Base-by-base conservation (phyloP, 176 grass and related monocot genomes). In the Cocos nucifera region DNA sequence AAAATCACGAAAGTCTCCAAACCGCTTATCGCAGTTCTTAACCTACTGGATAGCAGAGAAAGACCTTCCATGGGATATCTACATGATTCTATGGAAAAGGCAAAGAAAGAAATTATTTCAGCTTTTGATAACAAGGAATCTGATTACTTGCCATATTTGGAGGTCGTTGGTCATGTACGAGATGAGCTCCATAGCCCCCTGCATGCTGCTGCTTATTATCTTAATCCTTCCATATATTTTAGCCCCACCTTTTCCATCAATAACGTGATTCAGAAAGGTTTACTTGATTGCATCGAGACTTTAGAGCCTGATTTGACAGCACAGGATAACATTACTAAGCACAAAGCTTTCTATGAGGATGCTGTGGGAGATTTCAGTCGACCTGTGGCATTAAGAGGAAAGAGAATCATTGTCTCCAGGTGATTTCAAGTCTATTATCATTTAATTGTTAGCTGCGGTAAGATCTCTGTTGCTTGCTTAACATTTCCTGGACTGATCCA, bases 51-150 rank as follows among this genome's bases (percentile, higher is more conserved):
- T 32, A 68, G 52, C 1, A 72, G 70, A 65, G 67, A 80, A 32
- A 77, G 58, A 59, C 62, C 77, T 26, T 80, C 67, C 29, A 80
- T 80, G 51, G 82, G 77, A 56, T 80, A 73, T 56, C 39, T 85
- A 53, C 80, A 56, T 17, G 76, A 69, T 35, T 49, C 77, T 19
- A 71, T 76, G 30, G 57, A 80, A 49, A 75, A 61, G 44, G 77
- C 56, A 67, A 85, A 80, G 57, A 50, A 72, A 62, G 72, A 65
- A 28, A 80, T 85, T 32, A 64, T 64, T 15, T 29, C 56, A 15
- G 72, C 58, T 52, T 79, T 85, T 71, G 67, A 63, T 18, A 67
- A 80, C 26, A 75, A 77, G 6, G 61, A 69, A 25, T 77, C 51
- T 15, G 67, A 74, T 25, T 80, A 61, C 30, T 32, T 56, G 25